Evolutionary conservation across 75 land plant species (phyloP).

Genomic region (Cryptomeria japonica): DNA sequence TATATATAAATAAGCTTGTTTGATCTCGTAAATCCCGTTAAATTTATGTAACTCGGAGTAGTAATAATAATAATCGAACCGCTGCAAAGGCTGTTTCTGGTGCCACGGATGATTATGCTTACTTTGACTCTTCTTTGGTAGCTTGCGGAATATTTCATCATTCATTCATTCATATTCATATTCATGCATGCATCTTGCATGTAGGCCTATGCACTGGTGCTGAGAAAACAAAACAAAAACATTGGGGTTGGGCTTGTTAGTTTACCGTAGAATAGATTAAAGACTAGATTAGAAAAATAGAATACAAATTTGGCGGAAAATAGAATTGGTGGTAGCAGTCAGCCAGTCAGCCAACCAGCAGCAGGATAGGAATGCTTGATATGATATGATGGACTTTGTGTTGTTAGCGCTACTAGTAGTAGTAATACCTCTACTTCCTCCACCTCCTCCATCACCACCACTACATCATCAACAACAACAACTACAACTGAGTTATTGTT

Average conservation of each 20-base stretch:
- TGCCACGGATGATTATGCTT: conserved; percentile 7
- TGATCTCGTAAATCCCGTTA: conserved; percentile 11
- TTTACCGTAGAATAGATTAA: conserved; percentile 11
- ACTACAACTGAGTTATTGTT: conserved; percentile 7
- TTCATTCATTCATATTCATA: background rate
- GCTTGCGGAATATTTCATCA: conserved; percentile 14
- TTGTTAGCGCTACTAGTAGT: background rate
- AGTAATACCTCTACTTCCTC: background rate
- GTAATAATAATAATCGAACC: background rate
- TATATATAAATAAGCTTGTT: no score
- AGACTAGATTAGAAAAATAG: conserved; percentile 11
- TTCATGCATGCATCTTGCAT: background rate
- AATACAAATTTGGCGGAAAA: conserved; percentile 8
- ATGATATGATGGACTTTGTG: conserved; percentile 11
- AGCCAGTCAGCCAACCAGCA: conserved; percentile 9
- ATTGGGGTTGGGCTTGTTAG: background rate
- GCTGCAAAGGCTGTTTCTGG: conserved; percentile 13
- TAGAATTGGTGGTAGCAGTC: conserved; percentile 8
- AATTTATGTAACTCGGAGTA: background rate
- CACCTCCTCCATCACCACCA: background rate
- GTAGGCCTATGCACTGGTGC: background rate
- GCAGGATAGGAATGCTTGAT: background rate
- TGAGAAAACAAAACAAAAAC: background rate
- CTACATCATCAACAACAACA: background rate
- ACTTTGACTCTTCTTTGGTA: conserved; percentile 13